Evolutionary conservation across 2,329 filamentous ascomycete species (phyloP).

Genomic region (Colletotrichum melonis): DNA sequence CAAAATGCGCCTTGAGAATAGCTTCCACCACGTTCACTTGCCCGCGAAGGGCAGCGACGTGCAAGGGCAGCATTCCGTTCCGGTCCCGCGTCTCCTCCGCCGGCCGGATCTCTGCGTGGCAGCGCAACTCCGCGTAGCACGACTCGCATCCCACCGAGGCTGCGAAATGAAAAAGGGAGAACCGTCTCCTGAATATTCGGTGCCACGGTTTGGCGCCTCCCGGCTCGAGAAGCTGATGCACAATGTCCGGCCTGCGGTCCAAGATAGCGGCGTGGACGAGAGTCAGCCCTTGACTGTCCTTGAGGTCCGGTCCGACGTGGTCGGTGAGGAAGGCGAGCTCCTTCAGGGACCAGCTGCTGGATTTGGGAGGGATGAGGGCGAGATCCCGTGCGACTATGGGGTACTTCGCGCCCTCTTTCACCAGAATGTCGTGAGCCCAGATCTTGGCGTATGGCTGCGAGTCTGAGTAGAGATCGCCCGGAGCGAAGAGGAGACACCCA

Average conservation of each 20-base stretch:
- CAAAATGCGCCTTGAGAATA: background rate
- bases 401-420: background rate
- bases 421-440: background rate
- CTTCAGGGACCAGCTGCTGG: background rate
- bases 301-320: background rate
- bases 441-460: background rate
- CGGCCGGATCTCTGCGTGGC: background rate
- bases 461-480: background rate
- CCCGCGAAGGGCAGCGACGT: constrained; percentile 1
- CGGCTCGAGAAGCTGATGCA: background rate
- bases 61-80: background rate
- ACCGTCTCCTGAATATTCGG: background rate
- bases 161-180: background rate
- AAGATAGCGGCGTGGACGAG: background rate
- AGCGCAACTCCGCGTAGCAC: background rate
- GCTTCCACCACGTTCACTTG: background rate
- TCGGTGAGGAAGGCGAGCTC: background rate
- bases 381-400: background rate
- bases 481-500: background rate
- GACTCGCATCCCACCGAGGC: background rate
- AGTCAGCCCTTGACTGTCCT: background rate
- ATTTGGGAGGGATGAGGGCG: background rate
- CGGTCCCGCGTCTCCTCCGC: background rate
- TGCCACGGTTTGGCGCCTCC: background rate
- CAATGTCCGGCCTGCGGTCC: background rate